phyloP scores from a whole-genome alignment of 257 asterid genomes.

The Fraxinus pennsylvanica region DNA sequence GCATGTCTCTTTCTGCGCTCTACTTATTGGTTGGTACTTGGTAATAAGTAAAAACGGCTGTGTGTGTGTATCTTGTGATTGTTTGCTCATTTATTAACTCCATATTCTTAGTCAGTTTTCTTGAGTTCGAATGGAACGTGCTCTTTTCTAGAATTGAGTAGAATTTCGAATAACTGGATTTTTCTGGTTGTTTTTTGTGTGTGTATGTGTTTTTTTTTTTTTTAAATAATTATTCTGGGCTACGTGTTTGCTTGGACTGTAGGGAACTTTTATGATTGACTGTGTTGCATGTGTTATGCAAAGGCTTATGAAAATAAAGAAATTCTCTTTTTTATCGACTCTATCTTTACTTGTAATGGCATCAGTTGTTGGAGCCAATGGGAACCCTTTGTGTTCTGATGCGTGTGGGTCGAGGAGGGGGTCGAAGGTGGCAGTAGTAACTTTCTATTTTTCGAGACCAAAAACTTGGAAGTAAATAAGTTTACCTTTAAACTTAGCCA shows the following conservation, averaged over 20 bases:
- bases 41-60: slow-evolving; percentile 29
- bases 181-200: not conserved
- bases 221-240: not conserved
- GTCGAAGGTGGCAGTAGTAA: not conserved
- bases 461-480: not conserved
- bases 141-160: not conserved
- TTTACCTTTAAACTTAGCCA: too few relatives aligned
- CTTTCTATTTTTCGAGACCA: not conserved
- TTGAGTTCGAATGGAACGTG: not conserved
- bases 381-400: not conserved
- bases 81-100: slow-evolving; percentile 3
- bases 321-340: not conserved
- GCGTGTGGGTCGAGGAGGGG: not conserved
- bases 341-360: not conserved
- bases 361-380: not conserved
- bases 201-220: not conserved
- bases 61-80: slow-evolving; percentile 18
- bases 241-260: not conserved
- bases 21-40: slow-evolving; percentile 27
- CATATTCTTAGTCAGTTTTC: slow-evolving; percentile 11
- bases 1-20: slow-evolving; percentile 24
- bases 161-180: not conserved
- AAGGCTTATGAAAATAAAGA: not conserved
- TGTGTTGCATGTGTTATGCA: not conserved
- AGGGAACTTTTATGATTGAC: not conserved